These are phyloP conservation scores for Tuber brumale DNA, from an alignment of 495 filamentous ascomycete species.

Conservation along the genomic window DNA sequence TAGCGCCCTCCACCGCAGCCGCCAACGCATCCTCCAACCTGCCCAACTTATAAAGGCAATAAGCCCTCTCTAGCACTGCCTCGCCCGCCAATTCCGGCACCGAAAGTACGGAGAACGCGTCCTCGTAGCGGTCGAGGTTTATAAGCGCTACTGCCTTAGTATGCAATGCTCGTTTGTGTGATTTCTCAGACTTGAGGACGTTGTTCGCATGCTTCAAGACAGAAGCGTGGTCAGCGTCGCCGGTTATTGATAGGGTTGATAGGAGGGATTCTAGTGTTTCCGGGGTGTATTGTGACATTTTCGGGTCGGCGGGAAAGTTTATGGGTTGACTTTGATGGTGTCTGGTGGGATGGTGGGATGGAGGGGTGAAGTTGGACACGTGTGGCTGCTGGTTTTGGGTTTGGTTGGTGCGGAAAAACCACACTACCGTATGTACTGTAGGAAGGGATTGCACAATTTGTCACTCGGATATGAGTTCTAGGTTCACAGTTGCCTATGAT, in stretches of 20 bases:
- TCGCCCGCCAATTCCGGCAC: constrained; percentile 59
- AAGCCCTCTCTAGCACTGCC: constrained; percentile 74
- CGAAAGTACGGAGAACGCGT: constrained; percentile 66
- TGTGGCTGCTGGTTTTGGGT: background rate
- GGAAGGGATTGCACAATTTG: background rate
- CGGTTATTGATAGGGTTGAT: constrained; percentile 46
- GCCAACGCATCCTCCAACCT: constrained; percentile 63
- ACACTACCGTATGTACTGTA: background rate
- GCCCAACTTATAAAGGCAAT: constrained; percentile 84
- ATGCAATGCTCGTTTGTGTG: constrained; percentile 62
- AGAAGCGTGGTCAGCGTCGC: constrained; percentile 63
- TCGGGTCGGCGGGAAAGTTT: background rate
- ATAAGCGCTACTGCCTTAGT: constrained; percentile 78
- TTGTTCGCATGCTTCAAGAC: constrained; percentile 65
- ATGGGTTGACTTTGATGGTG: background rate
- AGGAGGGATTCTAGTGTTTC: constrained; percentile 38
- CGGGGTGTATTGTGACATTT: constrained; percentile 35
- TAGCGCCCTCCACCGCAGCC: constrained; percentile 49
- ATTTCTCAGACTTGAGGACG: constrained; percentile 57
- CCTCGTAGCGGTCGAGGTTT: constrained; percentile 89
- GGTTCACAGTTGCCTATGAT: background rate
- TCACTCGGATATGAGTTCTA: background rate
- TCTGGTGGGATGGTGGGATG: background rate
- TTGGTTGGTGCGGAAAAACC: background rate
- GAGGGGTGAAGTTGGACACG: background rate